Base-by-base conservation (phyloP, 192 early-diverging fungal genomes). In the Gaertneriomyces semiglobifer region DNA sequence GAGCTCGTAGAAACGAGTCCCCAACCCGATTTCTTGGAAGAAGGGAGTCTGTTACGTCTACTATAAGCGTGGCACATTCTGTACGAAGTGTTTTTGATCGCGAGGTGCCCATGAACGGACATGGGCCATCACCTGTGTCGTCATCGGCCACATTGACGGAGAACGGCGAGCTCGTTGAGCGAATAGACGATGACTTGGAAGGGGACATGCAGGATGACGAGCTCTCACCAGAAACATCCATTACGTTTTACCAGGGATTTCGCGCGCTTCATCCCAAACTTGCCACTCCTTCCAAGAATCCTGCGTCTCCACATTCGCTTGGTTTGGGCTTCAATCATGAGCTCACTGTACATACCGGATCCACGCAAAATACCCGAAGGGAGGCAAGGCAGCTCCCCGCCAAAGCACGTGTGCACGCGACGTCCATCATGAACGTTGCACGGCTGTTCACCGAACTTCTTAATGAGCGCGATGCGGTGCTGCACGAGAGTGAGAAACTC, bases 191-290 rank as follows among this genome's bases (percentile, higher is more conserved):
- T 20, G 38, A 45, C 55, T n/a, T 25, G 12, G 62, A 57, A 33
- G 7, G 53, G 14, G 69, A 71, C 12, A 12, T 38, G n/a, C 39
- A 66, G 19, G 62, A 11, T 4, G 69, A 71, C 19, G 69, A 71
- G 62, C 53, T 71, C 2, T 61, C 58, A 11, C 25, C 69, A 8
- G 68, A 76, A 54, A 71, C 58, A 18, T 65, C 69, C 3, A 73
- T 75, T 16, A 79, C 77, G 11, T 69, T 79, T 40, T 79, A 76
- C 53, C 77, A 79, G 63, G 77, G 77, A 14, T 79, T 79, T 42
- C 69, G 77, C 16, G 74, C 73, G 14, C 10, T 68, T 10, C 48
- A 79, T 53, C 77, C 77, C 14, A 57, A 62, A 39, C 45, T 79
- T 62, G 62, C 73, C 14, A 54, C 53, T 44, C 12, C 46, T 5